A percentile compares a stretch with the other conserved stretches of the same genome.
These are phyloP conservation scores for Angomonas ambiguus DNA, from an alignment of 208 protist species.

Conservation along the genomic window DNA sequence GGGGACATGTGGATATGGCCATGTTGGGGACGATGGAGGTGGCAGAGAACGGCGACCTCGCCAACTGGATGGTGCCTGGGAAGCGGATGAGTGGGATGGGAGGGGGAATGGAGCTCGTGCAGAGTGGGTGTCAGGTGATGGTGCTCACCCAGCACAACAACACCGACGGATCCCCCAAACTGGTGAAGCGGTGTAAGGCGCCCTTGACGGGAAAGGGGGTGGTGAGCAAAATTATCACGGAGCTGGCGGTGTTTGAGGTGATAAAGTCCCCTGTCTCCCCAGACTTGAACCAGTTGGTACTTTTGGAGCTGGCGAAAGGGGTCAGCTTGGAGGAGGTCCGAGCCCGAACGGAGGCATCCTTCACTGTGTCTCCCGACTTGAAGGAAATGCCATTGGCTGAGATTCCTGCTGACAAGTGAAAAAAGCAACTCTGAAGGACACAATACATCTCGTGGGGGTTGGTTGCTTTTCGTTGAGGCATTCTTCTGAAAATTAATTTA, in stretches of 20 bases:
- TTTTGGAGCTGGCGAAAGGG: slow-evolving; percentile 79
- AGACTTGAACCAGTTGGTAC: slow-evolving; percentile 34
- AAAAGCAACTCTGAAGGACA: neutral
- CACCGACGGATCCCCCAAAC: slow-evolving; percentile 78
- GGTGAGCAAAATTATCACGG: slow-evolving; percentile 93
- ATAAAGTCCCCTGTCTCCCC: slow-evolving; percentile 13
- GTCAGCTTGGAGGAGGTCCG: slow-evolving; percentile 79
- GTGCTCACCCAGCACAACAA: slow-evolving; percentile 94
- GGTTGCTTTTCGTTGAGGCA: neutral
- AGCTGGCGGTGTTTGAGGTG: slow-evolving; percentile 91
- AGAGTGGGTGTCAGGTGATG: slow-evolving; percentile 75
- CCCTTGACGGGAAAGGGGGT: slow-evolving; percentile 81
- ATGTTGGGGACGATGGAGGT: slow-evolving; percentile 94
- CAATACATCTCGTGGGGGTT: no score
- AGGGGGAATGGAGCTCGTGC: slow-evolving; percentile 93
- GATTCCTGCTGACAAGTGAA: neutral
- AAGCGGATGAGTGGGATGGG: slow-evolving; percentile 96
- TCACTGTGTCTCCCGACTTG: slow-evolving; percentile 34
- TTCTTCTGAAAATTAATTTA: no score
- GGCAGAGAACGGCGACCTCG: slow-evolving; percentile 85
- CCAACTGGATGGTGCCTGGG: slow-evolving; percentile 95
- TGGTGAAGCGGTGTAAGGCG: slow-evolving; percentile 76
- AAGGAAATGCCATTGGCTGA: slow-evolving; percentile 26
- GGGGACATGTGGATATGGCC: slow-evolving; percentile 91
- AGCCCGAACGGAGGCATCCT: slow-evolving; percentile 44